Conservation (phyloP, 176 grass and related monocot species). For the Carex littledalei region DNA sequence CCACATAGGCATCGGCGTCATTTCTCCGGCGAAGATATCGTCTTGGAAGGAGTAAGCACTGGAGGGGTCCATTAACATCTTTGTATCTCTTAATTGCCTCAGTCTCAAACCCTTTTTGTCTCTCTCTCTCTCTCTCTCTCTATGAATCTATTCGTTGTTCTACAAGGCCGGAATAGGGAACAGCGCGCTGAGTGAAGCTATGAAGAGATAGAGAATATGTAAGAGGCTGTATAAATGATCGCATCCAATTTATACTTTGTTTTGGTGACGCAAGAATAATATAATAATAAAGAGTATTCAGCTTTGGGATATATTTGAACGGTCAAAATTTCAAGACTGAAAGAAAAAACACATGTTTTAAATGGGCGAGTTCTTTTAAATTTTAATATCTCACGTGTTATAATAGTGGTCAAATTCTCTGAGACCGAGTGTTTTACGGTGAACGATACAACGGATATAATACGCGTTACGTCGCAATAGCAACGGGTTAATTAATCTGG, state of each 20-base stretch:
- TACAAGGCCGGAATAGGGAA: background rate
- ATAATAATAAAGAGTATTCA: background rate
- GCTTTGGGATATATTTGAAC: background rate
- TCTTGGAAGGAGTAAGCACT: constrained; percentile 41
- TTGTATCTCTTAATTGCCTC: background rate
- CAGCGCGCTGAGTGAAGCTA: too few species aligned
- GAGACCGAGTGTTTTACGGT: background rate
- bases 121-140: background rate
- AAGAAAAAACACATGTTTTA: constrained; percentile 6
- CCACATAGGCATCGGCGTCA: background rate
- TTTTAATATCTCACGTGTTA: background rate
- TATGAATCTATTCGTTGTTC: background rate
- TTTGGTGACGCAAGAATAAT: background rate
- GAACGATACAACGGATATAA: background rate
- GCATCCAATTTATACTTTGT: background rate
- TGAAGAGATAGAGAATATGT: background rate
- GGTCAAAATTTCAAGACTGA: constrained; percentile 35
- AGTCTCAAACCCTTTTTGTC: background rate
- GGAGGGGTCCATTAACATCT: constrained; percentile 70
- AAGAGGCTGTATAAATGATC: background rate
- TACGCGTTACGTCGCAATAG: background rate
- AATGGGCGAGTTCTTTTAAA: background rate
- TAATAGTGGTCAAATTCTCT: background rate
- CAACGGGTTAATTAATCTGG: background rate
- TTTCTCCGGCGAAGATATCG: constrained; percentile 26